A percentile compares a stretch with the other conserved stretches of the same genome.
Conservation (phyloP, 2,329 filamentous ascomycete species). For the Aspergillus versicolor region DNA sequence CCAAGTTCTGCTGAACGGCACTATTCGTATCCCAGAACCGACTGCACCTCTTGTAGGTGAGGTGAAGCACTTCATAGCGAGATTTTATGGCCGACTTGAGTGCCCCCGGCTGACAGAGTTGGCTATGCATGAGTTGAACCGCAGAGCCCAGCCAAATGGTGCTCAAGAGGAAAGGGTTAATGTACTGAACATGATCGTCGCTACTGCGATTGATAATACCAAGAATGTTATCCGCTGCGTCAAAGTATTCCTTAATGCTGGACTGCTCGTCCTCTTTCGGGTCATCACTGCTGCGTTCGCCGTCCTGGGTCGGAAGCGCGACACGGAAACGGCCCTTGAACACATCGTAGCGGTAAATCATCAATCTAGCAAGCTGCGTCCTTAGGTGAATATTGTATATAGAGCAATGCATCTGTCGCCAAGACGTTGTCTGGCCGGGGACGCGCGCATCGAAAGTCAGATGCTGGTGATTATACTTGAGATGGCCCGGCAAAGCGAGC, state of each 20-base stretch:
- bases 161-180: conserved; percentile 35
- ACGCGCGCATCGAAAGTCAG: conserved; percentile 26
- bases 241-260: not conserved
- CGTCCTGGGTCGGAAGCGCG: not conserved
- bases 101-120: not conserved
- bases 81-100: conserved; percentile 14
- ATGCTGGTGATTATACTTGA: conserved; percentile 31
- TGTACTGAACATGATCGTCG: conserved; percentile 27
- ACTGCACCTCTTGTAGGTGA: conserved; percentile 27
- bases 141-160: conserved; percentile 36
- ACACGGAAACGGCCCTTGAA: not conserved
- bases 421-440: not conserved
- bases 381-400: not conserved
- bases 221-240: not conserved
- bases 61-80: conserved; percentile 20
- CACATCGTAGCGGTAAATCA: not conserved
- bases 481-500: conserved; percentile 28
- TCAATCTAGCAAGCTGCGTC: not conserved
- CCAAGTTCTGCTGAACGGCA: conserved; percentile 27
- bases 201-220: conserved; percentile 27
- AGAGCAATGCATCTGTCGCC: not conserved
- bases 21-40: conserved; percentile 28
- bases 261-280: not conserved
- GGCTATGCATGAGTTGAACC: conserved; percentile 26
- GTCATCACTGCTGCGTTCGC: not conserved